Evolutionary conservation across 139 green algal genomes (phyloP).

Genomic region (Chara braunii): DNA sequence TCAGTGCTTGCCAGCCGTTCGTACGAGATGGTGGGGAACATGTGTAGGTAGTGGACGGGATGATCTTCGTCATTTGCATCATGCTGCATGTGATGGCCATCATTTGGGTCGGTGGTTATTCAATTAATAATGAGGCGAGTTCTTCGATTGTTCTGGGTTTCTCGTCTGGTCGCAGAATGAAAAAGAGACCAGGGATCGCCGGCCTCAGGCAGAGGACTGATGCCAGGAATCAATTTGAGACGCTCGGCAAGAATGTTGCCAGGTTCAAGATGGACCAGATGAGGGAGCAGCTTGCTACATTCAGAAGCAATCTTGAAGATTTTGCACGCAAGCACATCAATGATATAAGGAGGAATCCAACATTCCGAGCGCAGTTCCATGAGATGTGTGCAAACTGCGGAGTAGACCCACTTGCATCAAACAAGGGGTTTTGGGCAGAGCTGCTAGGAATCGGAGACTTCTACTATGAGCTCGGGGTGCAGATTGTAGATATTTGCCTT

Average conservation of each 20-base stretch:
- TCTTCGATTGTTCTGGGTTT: no score
- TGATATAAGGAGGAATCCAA: slow-evolving; percentile 79
- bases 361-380: slow-evolving; percentile 87
- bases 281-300: slow-evolving; percentile 52
- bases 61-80: no score
- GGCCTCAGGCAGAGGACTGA: no score
- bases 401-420: slow-evolving; percentile 90
- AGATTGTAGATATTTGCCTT: slow-evolving; percentile 77
- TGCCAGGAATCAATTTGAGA: slow-evolving; percentile 45
- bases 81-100: no score
- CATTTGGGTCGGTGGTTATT: no score
- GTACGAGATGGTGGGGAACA: no score
- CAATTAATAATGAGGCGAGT: no score
- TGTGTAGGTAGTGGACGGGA: no score
- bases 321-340: slow-evolving; percentile 81
- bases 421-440: slow-evolving; percentile 85
- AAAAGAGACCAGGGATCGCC: no score
- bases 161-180: no score
- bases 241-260: slow-evolving; percentile 54
- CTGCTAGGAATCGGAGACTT: slow-evolving; percentile 86
- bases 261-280: slow-evolving; percentile 58
- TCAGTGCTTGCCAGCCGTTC: no score
- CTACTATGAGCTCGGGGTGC: slow-evolving; percentile 90
- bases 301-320: slow-evolving; percentile 63
- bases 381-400: slow-evolving; percentile 89